Conservation (phyloP, 345 rosid genomes). For the Camelina sativa region DNA sequence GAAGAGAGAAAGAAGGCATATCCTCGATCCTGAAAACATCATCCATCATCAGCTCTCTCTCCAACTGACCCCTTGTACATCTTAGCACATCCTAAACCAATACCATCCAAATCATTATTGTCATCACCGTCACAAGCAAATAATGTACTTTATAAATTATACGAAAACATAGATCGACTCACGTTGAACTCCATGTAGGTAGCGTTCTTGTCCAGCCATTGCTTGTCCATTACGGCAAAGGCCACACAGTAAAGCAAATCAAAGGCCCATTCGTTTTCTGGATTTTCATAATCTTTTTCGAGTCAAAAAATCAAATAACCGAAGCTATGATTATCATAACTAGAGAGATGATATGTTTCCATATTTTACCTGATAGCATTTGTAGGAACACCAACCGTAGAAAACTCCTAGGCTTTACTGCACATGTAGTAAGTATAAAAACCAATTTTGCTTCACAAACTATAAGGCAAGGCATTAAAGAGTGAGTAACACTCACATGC, state of each 20-base stretch:
- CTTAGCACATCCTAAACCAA: slow-evolving; percentile 70
- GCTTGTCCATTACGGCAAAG: slow-evolving; percentile 87
- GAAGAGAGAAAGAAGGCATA: slow-evolving; percentile 88
- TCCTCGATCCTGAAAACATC: slow-evolving; percentile 80
- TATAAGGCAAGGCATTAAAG: background rate
- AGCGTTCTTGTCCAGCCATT: slow-evolving; percentile 89
- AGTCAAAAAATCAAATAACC: background rate
- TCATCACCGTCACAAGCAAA: background rate
- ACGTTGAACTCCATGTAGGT: slow-evolving; percentile 97
- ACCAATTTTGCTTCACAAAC: background rate
- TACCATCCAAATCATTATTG: background rate
- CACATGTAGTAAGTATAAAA: slow-evolving; percentile 17
- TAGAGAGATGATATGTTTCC: background rate
- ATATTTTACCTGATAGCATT: slow-evolving; percentile 75
- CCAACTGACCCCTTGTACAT: slow-evolving; percentile 72
- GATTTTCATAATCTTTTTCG: background rate
- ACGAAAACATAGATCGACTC: slow-evolving; percentile 36
- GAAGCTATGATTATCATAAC: background rate
- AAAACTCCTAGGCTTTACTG: slow-evolving; percentile 85
- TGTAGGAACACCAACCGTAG: slow-evolving; percentile 77
- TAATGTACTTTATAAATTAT: background rate
- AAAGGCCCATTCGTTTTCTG: slow-evolving; percentile 94
- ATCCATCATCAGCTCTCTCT: slow-evolving; percentile 86
- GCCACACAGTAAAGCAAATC: slow-evolving; percentile 94
- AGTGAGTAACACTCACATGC: slow-evolving; percentile 60